Conservation (phyloP, 495 filamentous ascomycete species). For the Tuber calosporum region DNA sequence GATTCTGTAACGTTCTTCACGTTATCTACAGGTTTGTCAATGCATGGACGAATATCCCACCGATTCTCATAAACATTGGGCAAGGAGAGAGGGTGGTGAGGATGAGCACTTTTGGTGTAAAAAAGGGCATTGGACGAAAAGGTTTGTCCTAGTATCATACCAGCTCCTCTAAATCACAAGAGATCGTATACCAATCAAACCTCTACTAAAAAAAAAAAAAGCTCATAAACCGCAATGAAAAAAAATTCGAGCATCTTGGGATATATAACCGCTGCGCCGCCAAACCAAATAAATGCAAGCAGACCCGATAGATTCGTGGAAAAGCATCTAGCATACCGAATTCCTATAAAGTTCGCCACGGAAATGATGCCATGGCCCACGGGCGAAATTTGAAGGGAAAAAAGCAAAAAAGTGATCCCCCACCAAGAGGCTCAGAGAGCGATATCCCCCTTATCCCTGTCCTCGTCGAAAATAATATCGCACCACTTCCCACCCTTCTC, state of each 20-base stretch:
- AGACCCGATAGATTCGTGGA: neutral
- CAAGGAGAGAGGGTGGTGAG: too few species aligned
- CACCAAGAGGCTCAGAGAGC: neutral
- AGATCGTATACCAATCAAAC: neutral
- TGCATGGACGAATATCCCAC: too few species aligned
- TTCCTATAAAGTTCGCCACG: neutral
- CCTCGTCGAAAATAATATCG: conserved; percentile 9
- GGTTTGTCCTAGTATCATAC: too few species aligned
- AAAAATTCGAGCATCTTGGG: neutral
- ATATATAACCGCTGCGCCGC: neutral
- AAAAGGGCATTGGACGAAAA: too few species aligned
- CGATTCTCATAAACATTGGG: too few species aligned
- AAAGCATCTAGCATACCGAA: neutral
- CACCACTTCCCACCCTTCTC: conserved; percentile 31
- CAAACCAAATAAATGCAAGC: neutral
- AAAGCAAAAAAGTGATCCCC: neutral
- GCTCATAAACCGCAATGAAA: neutral
- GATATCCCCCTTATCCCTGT: neutral
- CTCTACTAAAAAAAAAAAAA: neutral
- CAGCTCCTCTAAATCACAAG: neutral
- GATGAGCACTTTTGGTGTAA: too few species aligned
- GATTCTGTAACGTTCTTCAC: too few species aligned
- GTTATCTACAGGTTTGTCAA: too few species aligned
- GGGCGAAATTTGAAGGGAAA: neutral
- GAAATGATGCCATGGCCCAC: neutral